Evolutionary conservation across 179 eudicot species (phyloP).

Genomic region (Sideroxylon spinosum): DNA sequence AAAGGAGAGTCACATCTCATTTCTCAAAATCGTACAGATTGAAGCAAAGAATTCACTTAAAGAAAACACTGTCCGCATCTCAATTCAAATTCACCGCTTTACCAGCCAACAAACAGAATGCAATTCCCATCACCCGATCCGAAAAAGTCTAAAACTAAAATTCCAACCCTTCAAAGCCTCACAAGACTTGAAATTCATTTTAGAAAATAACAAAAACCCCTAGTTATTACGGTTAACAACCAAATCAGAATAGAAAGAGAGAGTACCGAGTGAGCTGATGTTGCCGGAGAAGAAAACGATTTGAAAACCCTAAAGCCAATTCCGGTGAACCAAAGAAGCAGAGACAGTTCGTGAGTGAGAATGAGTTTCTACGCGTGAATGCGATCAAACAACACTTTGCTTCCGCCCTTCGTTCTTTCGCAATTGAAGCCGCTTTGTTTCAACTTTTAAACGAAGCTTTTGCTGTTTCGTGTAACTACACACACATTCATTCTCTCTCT

Average conservation of each 20-base stretch:
- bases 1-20: neutral
- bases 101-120: neutral
- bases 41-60: neutral
- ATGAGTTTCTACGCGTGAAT: conserved; percentile 12
- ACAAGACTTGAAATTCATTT: neutral
- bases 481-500: neutral
- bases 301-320: conserved; percentile 16
- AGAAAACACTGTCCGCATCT: neutral
- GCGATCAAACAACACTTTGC: conserved; percentile 5
- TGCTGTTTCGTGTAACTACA: conserved; percentile 9
- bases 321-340: neutral
- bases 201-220: neutral
- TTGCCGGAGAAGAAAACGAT: neutral
- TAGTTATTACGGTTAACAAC: neutral
- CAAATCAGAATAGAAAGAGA: neutral
- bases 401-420: neutral
- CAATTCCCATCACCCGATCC: conserved; percentile 12
- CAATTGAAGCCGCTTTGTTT: neutral
- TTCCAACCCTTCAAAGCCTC: neutral
- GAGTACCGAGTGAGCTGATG: conserved; percentile 11
- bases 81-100: neutral
- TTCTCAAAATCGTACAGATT: neutral
- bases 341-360: neutral
- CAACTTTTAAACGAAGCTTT: conserved; percentile 14
- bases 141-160: neutral